These are phyloP conservation scores for Pugionium cornutum DNA, from an alignment of 345 rosid species.

Conservation along the genomic window DNA sequence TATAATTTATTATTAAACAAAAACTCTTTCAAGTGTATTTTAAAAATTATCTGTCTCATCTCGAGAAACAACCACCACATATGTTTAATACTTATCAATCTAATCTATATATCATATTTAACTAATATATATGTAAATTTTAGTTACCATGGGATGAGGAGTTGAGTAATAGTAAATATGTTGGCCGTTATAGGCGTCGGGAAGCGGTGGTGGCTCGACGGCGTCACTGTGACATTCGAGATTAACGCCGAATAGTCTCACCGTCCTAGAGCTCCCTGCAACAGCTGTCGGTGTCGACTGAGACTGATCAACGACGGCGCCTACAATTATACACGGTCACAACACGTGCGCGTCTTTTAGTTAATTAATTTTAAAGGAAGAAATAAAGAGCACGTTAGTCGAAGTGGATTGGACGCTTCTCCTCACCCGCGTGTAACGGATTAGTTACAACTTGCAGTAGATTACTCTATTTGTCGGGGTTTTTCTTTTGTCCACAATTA, in stretches of 20 bases:
- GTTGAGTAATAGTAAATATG: conserved; percentile 38
- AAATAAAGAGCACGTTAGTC: conserved; percentile 41
- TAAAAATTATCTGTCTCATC: conserved; percentile 35
- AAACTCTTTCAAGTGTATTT: conserved; percentile 10
- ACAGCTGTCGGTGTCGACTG: conserved; percentile 30
- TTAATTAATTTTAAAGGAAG: neutral
- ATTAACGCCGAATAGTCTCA: conserved; percentile 90
- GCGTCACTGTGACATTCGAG: conserved; percentile 61
- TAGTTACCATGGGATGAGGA: conserved; percentile 38
- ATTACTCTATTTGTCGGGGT: conserved; percentile 31
- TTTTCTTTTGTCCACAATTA: conserved; percentile 9
- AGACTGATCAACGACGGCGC: conserved; percentile 28
- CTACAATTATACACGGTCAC: conserved; percentile 35
- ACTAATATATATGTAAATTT: neutral
- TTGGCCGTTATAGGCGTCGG: conserved; percentile 31
- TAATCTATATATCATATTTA: no score
- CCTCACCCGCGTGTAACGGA: conserved; percentile 31
- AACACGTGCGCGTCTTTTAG: conserved; percentile 39
- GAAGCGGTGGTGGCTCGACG: conserved; percentile 36
- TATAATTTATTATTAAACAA: conserved; percentile 7
- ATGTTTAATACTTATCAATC: no score
- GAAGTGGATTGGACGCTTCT: conserved; percentile 38
- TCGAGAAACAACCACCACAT: conserved; percentile 41
- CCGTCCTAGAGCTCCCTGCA: conserved; percentile 58
- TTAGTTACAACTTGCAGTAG: conserved; percentile 31